Evolutionary conservation across 2,329 filamentous ascomycete genomes (phyloP).

Genomic region (Zymoseptoria crescenta): DNA sequence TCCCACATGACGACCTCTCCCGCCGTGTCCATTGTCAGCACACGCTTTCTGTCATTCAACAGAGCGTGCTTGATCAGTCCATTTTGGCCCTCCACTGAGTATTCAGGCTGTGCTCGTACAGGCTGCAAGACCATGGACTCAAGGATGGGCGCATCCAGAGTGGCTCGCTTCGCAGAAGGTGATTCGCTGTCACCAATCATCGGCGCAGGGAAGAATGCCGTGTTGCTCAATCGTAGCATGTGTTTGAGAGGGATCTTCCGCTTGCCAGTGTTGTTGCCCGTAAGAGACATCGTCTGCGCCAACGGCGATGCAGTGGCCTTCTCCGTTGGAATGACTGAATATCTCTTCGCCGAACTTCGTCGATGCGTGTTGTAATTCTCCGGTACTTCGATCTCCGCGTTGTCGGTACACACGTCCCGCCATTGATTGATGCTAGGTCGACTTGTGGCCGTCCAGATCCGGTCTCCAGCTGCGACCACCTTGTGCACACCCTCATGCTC

Average conservation of each 20-base stretch:
- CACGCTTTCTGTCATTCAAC: slow-evolving; percentile 81
- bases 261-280: slow-evolving; percentile 27
- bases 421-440: slow-evolving; percentile 90
- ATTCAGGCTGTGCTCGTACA: slow-evolving; percentile 39
- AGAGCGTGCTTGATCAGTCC: slow-evolving; percentile 89
- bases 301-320: slow-evolving; percentile 21
- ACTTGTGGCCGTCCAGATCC: slow-evolving; percentile 84
- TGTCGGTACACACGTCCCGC: slow-evolving; percentile 73
- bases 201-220: slow-evolving; percentile 61
- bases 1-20: slow-evolving; percentile 96
- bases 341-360: slow-evolving; percentile 42
- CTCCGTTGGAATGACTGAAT: slow-evolving; percentile 25
- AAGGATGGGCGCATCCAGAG: slow-evolving; percentile 26
- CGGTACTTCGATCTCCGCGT: slow-evolving; percentile 55
- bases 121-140: slow-evolving; percentile 30
- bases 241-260: slow-evolving; percentile 70
- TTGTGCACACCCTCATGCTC: slow-evolving; percentile 77
- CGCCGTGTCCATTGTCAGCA: slow-evolving; percentile 86
- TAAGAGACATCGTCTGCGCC: slow-evolving; percentile 1
- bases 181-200: slow-evolving; percentile 33
- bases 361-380: slow-evolving; percentile 46
- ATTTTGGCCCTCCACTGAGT: slow-evolving; percentile 80
- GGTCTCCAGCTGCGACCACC: slow-evolving; percentile 57
- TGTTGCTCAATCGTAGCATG: slow-evolving; percentile 75
- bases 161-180: slow-evolving; percentile 51